phyloP scores from a whole-genome alignment of 129 eudicot species.

The Heracleum sosnowskyi region DNA sequence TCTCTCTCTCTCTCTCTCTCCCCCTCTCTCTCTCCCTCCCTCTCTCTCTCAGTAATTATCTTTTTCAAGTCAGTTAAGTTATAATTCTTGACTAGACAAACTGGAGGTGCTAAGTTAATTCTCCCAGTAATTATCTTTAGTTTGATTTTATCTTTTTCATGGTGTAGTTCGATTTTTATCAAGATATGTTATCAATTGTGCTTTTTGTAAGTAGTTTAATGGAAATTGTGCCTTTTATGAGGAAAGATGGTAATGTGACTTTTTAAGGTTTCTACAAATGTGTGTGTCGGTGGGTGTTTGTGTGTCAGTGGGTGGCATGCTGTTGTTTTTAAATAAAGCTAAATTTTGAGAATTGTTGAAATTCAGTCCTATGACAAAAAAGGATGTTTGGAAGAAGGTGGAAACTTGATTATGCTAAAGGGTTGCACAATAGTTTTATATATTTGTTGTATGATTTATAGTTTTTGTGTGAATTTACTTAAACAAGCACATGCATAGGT shows the following conservation, averaged over 20 bases:
- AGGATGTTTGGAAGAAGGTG: not conserved
- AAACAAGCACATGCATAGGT: not conserved
- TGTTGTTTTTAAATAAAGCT: not conserved
- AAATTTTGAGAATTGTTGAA: not conserved
- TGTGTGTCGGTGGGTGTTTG: not conserved
- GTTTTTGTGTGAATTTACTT: not conserved
- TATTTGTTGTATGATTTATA: not conserved
- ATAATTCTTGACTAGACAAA: not conserved
- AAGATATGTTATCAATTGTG: not conserved
- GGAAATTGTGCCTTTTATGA: not conserved
- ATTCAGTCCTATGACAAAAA: too few species aligned
- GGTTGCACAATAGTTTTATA: not conserved
- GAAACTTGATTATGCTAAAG: slow-evolving; percentile 1
- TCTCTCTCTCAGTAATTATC: not conserved
- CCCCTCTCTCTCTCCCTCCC: slow-evolving; percentile 11
- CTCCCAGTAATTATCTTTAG: not conserved
- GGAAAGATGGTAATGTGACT: not conserved
- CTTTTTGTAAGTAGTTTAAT: not conserved
- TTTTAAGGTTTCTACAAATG: not conserved
- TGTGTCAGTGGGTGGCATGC: not conserved
- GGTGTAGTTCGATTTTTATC: not conserved
- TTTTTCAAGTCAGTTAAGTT: too few species aligned
- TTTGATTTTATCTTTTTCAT: not conserved
- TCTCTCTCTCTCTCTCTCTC: slow-evolving; percentile 6
- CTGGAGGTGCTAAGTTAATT: not conserved